Percentiles rank a stretch among this genome's conserved stretches.
Conservation (phyloP, 1,284 basidiomycete species). For the Rugiboletus extremiorientalis region DNA sequence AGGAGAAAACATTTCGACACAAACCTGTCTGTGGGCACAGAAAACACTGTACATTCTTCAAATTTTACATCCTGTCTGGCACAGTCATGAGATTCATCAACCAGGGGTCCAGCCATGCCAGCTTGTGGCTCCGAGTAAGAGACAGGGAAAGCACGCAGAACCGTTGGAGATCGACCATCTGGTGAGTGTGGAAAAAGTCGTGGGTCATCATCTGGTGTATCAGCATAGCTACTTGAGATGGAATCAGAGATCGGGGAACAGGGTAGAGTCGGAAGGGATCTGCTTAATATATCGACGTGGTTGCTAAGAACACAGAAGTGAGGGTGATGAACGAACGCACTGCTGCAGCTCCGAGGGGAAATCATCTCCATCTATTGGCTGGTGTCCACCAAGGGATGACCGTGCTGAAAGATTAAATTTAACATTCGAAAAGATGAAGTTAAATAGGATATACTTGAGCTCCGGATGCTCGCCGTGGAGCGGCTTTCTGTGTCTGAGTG, state of each 20-base stretch:
- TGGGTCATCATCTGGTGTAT: background rate
- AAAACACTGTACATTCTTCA: background rate
- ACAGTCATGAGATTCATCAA: background rate
- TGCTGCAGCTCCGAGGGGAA: background rate
- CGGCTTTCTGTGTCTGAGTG: background rate
- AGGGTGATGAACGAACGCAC: background rate
- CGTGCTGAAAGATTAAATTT: background rate
- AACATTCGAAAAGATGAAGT: background rate
- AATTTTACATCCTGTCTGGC: background rate
- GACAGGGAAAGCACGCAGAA: background rate
- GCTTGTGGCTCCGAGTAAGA: background rate
- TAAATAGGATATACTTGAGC: background rate
- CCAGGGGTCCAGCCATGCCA: background rate
- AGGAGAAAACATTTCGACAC: background rate
- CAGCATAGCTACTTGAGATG: background rate
- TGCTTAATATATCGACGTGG: background rate
- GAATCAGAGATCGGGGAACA: background rate
- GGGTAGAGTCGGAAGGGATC: background rate
- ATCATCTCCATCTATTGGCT: background rate
- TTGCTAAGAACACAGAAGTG: background rate
- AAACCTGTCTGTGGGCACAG: constrained; percentile 3
- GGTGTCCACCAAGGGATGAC: background rate
- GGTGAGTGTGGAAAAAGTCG: background rate
- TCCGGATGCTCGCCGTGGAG: background rate
- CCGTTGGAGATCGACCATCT: background rate